A percentile compares a stretch with the other conserved stretches of the same genome.
phyloP scores from a whole-genome alignment of 345 rosid genomes.

The Leavenworthia alabamica region DNA sequence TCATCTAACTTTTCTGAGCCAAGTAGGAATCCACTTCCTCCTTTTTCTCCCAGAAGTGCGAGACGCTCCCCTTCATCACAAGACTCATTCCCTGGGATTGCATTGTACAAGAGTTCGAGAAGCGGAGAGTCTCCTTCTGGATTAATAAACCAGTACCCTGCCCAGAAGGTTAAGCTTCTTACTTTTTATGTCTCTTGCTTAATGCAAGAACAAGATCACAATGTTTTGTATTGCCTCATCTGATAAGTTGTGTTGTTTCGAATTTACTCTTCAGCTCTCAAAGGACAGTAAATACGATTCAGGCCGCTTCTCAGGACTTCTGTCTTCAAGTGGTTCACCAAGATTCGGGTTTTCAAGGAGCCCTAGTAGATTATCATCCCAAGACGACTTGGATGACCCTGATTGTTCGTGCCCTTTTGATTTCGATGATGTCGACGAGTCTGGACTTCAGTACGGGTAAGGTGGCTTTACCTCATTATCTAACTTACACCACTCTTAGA shows the following conservation, averaged over 20 bases:
- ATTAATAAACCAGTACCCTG: slow-evolving; percentile 44
- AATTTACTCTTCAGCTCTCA: slow-evolving; percentile 35
- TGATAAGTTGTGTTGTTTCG: neutral
- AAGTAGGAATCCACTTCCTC: slow-evolving; percentile 70
- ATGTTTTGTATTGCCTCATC: neutral
- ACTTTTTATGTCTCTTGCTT: neutral
- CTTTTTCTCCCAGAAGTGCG: slow-evolving; percentile 67
- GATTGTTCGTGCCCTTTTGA: slow-evolving; percentile 88
- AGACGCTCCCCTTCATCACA: slow-evolving; percentile 69
- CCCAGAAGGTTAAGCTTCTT: slow-evolving; percentile 46
- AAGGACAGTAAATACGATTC: slow-evolving; percentile 76
- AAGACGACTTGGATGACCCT: slow-evolving; percentile 67
- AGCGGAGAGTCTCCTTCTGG: slow-evolving; percentile 60
- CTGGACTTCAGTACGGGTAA: slow-evolving; percentile 60
- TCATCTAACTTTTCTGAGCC: slow-evolving; percentile 81
- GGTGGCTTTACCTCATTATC: neutral
- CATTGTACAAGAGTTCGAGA: slow-evolving; percentile 54
- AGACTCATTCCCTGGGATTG: slow-evolving; percentile 68
- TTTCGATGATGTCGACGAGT: slow-evolving; percentile 70
- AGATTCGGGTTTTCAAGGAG: slow-evolving; percentile 71
- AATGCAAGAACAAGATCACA: neutral
- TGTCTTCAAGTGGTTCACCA: slow-evolving; percentile 83
- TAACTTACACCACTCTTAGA: neutral
- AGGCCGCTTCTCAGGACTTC: slow-evolving; percentile 74
- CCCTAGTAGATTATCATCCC: slow-evolving; percentile 81